Evolutionary conservation across 768 basidiomycete genomes (phyloP).

Genomic region (Phlebiopsis gigantea): DNA sequence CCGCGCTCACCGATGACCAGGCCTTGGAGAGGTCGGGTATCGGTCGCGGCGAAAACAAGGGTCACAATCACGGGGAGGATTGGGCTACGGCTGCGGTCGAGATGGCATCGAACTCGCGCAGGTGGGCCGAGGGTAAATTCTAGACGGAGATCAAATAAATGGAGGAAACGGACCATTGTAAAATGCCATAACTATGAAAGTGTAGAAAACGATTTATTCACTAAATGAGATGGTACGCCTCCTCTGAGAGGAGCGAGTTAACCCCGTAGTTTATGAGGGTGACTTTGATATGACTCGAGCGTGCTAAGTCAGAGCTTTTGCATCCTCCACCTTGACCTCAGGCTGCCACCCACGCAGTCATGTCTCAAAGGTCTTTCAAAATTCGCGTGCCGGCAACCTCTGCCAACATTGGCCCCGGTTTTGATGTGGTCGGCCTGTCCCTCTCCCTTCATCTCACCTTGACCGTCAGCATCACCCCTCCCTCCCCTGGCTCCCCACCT

Average conservation of each 20-base stretch:
- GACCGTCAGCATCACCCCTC: slow-evolving; percentile 45
- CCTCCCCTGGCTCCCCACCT: slow-evolving; percentile 29
- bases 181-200: background rate
- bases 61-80: slow-evolving; percentile 97
- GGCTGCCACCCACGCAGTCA: slow-evolving; percentile 2
- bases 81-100: slow-evolving; percentile 98
- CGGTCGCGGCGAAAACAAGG: slow-evolving; percentile 59
- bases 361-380: slow-evolving; percentile 36
- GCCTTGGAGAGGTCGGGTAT: slow-evolving; percentile 93
- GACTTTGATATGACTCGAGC: slow-evolving; percentile 5
- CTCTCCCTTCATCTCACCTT: slow-evolving; percentile 82
- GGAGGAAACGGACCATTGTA: background rate
- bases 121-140: slow-evolving; percentile 72
- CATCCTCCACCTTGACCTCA: background rate
- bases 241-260: background rate
- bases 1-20: slow-evolving; percentile 88
- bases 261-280: background rate
- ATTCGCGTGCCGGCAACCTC: slow-evolving; percentile 95
- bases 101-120: slow-evolving; percentile 65
- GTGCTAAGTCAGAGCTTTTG: background rate
- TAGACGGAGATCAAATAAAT: slow-evolving; percentile 8
- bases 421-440: slow-evolving; percentile 98
- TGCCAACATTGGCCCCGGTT: slow-evolving; percentile 97
- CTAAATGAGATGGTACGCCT: too few species aligned
- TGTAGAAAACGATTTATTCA: background rate